Evolutionary conservation across 2,329 filamentous ascomycete species (phyloP), one percentile per base, ranked within the genome.

Genomic region (Tolypocladium ovalisporum): DNA sequence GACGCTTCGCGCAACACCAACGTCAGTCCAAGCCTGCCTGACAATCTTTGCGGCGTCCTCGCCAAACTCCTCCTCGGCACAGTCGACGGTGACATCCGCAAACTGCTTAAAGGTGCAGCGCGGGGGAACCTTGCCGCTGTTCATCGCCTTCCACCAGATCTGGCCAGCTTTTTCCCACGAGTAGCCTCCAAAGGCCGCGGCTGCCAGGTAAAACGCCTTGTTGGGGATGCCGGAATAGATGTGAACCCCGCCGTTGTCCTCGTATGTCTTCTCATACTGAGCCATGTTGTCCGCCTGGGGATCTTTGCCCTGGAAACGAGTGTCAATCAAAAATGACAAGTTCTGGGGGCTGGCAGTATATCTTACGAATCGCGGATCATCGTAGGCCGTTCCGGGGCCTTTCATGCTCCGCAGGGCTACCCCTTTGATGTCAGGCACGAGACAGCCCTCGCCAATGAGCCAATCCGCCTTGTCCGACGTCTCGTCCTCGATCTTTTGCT

Each of bases 151-250:
- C 77, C 78, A 80, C 78, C 77, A 80, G 58, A 80, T 77, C 61
- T 76, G 73, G 15, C 78, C 78, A 10, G 76, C 76, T 67, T 78
- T 79, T 63, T 80, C 78, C 76, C 76, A 83, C 4, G 76, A 76
- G 64, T 75, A 78, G 6, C 80, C 80, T 17, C 79, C 79, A 61
- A 83, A 75, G 1, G 68, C 72, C 5, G 71, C 66, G 1, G 78
- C 68, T 13, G 69, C 73, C 12, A 80, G 73, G 62, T 80, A 80
- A 61, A 84, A 84, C 2, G 80, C 80, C 60, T 75, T 74, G 69
- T 83, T 84, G 2, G 80, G 80, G 51, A 84, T 83, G 7, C 80
- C 80, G 7, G 79, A 82, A 67, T 75, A 80, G 54, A 79, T 68
- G 65, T 83, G 80, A 3, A 82, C 79, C 36, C 80, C 81, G 9